phyloP scores from a whole-genome alignment of 225 moss, liverwort and hornwort species.

The Pseudoscleropodium purum region DNA sequence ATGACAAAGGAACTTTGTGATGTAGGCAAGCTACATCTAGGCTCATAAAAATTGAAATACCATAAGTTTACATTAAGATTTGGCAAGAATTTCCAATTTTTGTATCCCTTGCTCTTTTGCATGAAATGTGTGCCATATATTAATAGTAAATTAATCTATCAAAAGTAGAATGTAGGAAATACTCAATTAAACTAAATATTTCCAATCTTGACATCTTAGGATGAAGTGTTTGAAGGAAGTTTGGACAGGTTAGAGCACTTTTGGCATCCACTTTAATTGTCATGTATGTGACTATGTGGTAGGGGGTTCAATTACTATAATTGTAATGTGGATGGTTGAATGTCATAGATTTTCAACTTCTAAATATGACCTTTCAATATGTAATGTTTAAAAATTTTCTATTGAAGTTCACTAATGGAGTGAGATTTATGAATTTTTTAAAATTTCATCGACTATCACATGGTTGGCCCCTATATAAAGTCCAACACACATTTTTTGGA shows the following conservation, averaged over 20 bases:
- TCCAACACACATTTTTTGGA: no score
- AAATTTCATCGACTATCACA: neutral
- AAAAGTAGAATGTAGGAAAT: neutral
- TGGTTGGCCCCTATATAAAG: neutral
- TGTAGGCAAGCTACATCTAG: no score
- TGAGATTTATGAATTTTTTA: neutral
- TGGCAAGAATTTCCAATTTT: neutral
- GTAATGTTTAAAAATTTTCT: neutral
- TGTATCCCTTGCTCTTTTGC: rapidly evolving
- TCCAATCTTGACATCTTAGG: neutral
- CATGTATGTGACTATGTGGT: neutral
- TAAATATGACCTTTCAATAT: neutral
- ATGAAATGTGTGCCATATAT: neutral
- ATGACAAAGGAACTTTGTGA: no score
- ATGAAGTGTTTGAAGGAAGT: neutral
- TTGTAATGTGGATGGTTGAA: neutral
- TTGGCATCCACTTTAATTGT: neutral
- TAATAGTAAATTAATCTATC: neutral
- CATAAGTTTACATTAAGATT: neutral
- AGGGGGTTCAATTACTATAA: neutral
- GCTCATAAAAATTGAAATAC: neutral
- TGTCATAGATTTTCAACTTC: neutral
- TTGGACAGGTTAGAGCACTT: rapidly evolving
- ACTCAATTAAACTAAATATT: neutral
- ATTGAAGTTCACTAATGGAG: neutral